Conservation (phyloP, 768 basidiomycete genomes). For the Hericium coralloides region DNA sequence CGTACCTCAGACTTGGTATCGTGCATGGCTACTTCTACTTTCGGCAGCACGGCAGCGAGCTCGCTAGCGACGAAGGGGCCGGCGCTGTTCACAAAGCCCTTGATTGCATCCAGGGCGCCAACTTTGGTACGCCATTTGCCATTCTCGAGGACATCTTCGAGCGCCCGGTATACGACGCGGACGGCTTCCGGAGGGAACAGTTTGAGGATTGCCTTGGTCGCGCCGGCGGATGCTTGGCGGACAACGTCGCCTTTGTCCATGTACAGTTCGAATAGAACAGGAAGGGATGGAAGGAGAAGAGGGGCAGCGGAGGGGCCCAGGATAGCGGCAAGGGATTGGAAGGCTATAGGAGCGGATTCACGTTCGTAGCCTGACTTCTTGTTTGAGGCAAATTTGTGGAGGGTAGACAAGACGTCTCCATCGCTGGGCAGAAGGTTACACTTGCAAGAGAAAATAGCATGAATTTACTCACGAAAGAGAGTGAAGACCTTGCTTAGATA, state of each 20-base stretch:
- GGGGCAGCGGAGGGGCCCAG: slow-evolving; percentile 68
- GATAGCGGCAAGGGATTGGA: slow-evolving; percentile 59
- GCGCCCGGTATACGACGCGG: slow-evolving; percentile 55
- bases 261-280: slow-evolving; percentile 72
- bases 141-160: slow-evolving; percentile 68
- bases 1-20: slow-evolving; percentile 92
- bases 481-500: slow-evolving; percentile 54
- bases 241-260: slow-evolving; percentile 95
- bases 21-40: slow-evolving; percentile 86
- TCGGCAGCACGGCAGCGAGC: slow-evolving; percentile 73
- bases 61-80: slow-evolving; percentile 75
- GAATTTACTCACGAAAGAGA: slow-evolving; percentile 42
- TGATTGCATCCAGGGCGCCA: slow-evolving; percentile 87
- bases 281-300: slow-evolving; percentile 67
- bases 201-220: slow-evolving; percentile 79
- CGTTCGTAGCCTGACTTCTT: slow-evolving; percentile 86
- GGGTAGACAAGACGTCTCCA: slow-evolving; percentile 46
- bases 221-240: slow-evolving; percentile 66
- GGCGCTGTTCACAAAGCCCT: slow-evolving; percentile 57
- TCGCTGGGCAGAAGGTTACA: slow-evolving; percentile 35
- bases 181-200: slow-evolving; percentile 77
- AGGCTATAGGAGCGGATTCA: slow-evolving; percentile 77
- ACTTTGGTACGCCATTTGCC: slow-evolving; percentile 96
- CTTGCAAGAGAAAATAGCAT: slow-evolving; percentile 11
- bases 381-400: slow-evolving; percentile 66